Conservation (phyloP, 306 rosid genomes). For the Pyrus betulifolia region DNA sequence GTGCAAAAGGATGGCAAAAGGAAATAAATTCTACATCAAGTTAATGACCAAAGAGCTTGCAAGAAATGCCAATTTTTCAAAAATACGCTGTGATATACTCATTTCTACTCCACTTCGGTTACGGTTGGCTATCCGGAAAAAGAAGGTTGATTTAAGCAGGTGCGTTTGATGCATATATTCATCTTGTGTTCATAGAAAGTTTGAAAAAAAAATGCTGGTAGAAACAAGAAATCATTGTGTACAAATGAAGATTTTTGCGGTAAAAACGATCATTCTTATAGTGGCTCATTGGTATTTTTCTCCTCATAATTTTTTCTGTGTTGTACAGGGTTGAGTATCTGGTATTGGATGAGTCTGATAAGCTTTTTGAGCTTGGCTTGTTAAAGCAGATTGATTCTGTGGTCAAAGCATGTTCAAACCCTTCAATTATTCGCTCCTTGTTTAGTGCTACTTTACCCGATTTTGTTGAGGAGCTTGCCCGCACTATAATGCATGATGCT, state of each 20-base stretch:
- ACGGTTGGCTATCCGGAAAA: constrained; percentile 49
- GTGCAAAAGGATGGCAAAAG: constrained; percentile 74
- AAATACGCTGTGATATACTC: constrained; percentile 65
- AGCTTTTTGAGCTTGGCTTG: constrained; percentile 81
- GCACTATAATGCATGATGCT: constrained; percentile 94
- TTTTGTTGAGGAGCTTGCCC: constrained; percentile 85
- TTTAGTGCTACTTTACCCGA: constrained; percentile 97
- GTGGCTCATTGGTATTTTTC: not conserved
- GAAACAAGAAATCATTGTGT: not conserved
- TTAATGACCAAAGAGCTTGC: constrained; percentile 57
- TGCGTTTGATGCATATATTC: constrained; percentile 22
- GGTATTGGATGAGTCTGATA: constrained; percentile 95
- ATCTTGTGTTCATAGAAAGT: constrained; percentile 4
- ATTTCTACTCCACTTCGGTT: constrained; percentile 84
- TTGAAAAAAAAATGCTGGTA: not conserved
- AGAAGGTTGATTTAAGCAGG: constrained; percentile 73
- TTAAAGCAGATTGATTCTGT: constrained; percentile 77
- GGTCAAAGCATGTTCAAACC: constrained; percentile 90
- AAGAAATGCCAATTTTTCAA: constrained; percentile 63
- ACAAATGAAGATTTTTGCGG: not conserved
- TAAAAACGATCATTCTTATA: not conserved
- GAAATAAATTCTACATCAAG: constrained; percentile 54
- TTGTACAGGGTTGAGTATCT: constrained; percentile 74
- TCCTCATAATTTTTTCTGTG: constrained; percentile 13
- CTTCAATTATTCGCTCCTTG: constrained; percentile 70